Conservation (phyloP, 192 early-diverging fungal genomes). For the Entophlyctis helioformis region DNA sequence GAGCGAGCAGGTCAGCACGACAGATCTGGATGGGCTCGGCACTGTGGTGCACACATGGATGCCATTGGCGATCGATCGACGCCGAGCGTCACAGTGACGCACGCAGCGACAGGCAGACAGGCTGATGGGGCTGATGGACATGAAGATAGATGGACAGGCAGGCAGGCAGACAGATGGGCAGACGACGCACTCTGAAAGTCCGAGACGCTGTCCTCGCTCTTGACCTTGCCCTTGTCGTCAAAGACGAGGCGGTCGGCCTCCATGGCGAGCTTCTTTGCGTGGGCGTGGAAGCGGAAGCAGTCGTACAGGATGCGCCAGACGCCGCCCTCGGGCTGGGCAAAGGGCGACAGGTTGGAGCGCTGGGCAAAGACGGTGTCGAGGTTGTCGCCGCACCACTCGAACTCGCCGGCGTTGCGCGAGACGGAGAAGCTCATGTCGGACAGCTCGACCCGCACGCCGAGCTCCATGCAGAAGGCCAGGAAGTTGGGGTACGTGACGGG, state of each 20-base stretch:
- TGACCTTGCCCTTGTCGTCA: constrained; percentile 18
- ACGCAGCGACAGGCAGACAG: no score
- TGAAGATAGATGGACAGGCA: no score
- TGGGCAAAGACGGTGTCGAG: constrained; percentile 44
- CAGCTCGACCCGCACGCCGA: constrained; percentile 22
- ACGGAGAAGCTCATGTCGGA: constrained; percentile 52
- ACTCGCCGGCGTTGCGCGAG: constrained; percentile 42
- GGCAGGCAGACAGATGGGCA: no score
- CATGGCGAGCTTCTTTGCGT: constrained; percentile 33
- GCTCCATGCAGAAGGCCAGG: constrained; percentile 25
- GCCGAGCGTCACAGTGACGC: no score
- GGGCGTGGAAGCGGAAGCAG: constrained; percentile 37
- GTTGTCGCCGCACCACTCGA: constrained; percentile 53
- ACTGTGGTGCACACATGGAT: no score
- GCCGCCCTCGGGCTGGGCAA: constrained; percentile 3
- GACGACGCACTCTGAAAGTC: no score
- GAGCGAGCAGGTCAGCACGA: no score
- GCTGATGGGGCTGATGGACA: no score
- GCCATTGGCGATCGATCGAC: no score
- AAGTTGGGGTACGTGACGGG: constrained; percentile 53
- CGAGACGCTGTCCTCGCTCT: no score
- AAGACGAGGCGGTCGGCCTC: constrained; percentile 30
- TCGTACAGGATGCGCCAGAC: constrained; percentile 46
- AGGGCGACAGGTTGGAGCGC: constrained; percentile 26
- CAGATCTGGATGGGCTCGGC: no score